Percentiles rank a stretch among this genome's conserved stretches.
Conservation (phyloP, 352 stramenopile species). For the Phytophthora aleatoria region DNA sequence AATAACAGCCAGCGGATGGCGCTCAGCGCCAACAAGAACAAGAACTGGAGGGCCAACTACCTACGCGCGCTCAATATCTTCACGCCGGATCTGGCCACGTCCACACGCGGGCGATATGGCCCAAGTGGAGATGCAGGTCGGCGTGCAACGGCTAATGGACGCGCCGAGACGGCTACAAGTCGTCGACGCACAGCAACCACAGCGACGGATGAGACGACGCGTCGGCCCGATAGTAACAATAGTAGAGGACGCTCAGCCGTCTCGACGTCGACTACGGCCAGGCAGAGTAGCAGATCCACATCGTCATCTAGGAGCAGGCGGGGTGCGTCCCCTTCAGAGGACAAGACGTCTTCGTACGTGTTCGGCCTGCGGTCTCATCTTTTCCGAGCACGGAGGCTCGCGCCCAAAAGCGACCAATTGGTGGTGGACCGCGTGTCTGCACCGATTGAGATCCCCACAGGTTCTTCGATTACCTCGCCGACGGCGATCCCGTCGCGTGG, state of each 20-base stretch:
- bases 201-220: conserved; percentile 8
- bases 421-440: conserved; percentile 52
- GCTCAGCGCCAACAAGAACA: conserved; percentile 38
- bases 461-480: conserved; percentile 9
- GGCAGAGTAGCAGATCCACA: conserved; percentile 21
- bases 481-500: conserved; percentile 18
- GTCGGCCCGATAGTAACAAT: conserved; percentile 15
- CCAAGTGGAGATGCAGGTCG: background rate
- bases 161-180: conserved; percentile 7
- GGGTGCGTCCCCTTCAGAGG: conserved; percentile 15
- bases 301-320: conserved; percentile 25
- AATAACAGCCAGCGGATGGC: conserved; percentile 31
- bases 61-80: conserved; percentile 79
- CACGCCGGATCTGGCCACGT: conserved; percentile 44
- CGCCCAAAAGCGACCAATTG: conserved; percentile 25
- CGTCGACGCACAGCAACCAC: background rate
- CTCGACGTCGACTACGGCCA: conserved; percentile 14
- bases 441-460: conserved; percentile 67
- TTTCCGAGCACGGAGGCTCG: conserved; percentile 32
- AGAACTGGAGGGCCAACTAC: conserved; percentile 83
- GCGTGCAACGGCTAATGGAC: conserved; percentile 1
- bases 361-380: conserved; percentile 43
- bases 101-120: conserved; percentile 18
- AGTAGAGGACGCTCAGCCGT: conserved; percentile 19
- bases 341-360: conserved; percentile 33